A percentile compares a stretch with the other conserved stretches of the same genome.
These are phyloP conservation scores for Teunomyces kruisii DNA, from an alignment of 805 yeast genomes.

Conservation along the genomic window DNA sequence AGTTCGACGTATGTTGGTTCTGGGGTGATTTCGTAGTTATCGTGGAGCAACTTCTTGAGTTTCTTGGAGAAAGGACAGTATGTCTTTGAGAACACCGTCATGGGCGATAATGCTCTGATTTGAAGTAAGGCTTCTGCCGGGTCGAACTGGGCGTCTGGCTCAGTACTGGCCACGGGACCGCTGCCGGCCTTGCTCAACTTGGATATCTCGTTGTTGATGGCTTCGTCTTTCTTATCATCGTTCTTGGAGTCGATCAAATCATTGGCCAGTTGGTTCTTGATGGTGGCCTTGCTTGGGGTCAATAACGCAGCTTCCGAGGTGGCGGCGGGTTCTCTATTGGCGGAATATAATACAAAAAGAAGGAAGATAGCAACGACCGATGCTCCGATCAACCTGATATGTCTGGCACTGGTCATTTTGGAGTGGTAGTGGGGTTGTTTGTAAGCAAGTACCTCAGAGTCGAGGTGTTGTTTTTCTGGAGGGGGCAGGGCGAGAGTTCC, in stretches of 20 bases:
- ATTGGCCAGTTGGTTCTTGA: conserved; percentile 11
- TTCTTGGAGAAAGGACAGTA: conserved; percentile 75
- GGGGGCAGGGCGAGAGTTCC: background rate
- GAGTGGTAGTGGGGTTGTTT: background rate
- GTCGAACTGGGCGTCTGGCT: conserved; percentile 21
- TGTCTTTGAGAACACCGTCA: conserved; percentile 55
- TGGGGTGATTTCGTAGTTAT: conserved; percentile 71
- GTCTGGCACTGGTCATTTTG: conserved; percentile 9
- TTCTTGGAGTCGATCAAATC: conserved; percentile 32
- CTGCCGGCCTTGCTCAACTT: conserved; percentile 10
- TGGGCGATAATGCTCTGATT: conserved; percentile 62
- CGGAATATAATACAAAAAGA: conserved; percentile 6
- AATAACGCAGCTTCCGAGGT: background rate
- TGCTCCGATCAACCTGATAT: conserved; percentile 8
- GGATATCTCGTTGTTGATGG: conserved; percentile 38
- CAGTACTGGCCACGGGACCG: background rate
- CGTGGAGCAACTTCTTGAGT: conserved; percentile 64
- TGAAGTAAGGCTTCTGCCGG: conserved; percentile 46
- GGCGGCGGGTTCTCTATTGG: background rate
- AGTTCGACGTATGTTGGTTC: conserved; percentile 73
- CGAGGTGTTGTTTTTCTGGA: background rate
- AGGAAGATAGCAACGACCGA: conserved; percentile 3
- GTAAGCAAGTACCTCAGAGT: too few species aligned
- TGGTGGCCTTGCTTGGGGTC: background rate
- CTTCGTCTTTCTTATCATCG: conserved; percentile 38